phyloP scores from a whole-genome alignment of 1,139 yeast genomes.

The Spathaspora sp. region DNA sequence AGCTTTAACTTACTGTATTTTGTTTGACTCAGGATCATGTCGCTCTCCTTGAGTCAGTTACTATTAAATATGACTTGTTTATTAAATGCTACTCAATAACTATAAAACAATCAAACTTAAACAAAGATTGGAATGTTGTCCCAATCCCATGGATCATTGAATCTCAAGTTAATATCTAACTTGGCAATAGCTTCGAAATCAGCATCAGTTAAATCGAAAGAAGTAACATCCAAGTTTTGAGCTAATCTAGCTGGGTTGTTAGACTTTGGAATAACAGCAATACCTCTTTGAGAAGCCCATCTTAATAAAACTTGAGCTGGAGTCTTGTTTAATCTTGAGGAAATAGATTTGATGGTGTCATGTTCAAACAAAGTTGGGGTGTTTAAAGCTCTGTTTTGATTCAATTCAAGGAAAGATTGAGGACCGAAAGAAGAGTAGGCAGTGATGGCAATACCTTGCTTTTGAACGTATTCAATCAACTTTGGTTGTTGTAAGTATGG shows the following conservation, averaged over 20 bases:
- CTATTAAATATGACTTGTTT: background rate
- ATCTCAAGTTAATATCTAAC: slow-evolving; percentile 70
- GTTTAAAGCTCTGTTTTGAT: slow-evolving; percentile 50
- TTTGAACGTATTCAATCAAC: slow-evolving; percentile 62
- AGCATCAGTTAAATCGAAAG: slow-evolving; percentile 51
- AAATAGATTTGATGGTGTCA: slow-evolving; percentile 51
- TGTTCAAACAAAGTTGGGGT: slow-evolving; percentile 59
- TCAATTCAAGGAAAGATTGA: slow-evolving; percentile 63
- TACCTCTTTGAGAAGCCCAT: slow-evolving; percentile 77
- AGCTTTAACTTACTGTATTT: too few relatives aligned
- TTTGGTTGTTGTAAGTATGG: slow-evolving; percentile 82
- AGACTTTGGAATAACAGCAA: slow-evolving; percentile 77
- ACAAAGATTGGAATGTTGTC: slow-evolving; percentile 53
- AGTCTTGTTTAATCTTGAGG: slow-evolving; percentile 49
- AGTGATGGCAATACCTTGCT: slow-evolving; percentile 64
- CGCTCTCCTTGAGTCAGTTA: too few relatives aligned
- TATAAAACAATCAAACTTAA: slow-evolving; percentile 13
- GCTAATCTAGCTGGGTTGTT: slow-evolving; percentile 59
- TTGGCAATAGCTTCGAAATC: slow-evolving; percentile 53
- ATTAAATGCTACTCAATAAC: background rate
- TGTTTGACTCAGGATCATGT: too few relatives aligned
- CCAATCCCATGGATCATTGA: slow-evolving; percentile 87
- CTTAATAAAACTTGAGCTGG: slow-evolving; percentile 69
- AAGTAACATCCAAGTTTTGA: slow-evolving; percentile 56
- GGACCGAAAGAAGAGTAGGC: slow-evolving; percentile 90